Percentiles rank a stretch among this genome's conserved stretches.
Conservation (phyloP, 164 flowering plant species). For the Kalanchoe fedtschenkoi region DNA sequence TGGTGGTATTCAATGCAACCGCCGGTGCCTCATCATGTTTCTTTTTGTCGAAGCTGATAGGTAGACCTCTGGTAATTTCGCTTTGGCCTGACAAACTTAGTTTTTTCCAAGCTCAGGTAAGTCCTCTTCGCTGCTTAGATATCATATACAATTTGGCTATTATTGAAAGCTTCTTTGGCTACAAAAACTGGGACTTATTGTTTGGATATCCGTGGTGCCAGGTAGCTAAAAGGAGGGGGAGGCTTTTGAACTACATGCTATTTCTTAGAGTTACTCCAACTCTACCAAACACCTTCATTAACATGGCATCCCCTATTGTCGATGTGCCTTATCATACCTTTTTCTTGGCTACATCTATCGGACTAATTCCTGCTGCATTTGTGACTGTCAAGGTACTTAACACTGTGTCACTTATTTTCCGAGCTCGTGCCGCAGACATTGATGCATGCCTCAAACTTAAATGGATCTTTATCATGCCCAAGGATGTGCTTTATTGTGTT, state of each 20-base stretch:
- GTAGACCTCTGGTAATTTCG: slow-evolving; percentile 60
- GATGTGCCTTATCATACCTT: slow-evolving; percentile 86
- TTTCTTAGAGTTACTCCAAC: slow-evolving; percentile 91
- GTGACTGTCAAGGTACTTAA: slow-evolving; percentile 76
- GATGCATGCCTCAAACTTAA: too few species aligned
- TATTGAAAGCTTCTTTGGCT: too few species aligned
- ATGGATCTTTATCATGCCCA: too few species aligned
- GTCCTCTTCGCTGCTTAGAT: background rate
- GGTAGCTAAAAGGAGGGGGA: slow-evolving; percentile 74
- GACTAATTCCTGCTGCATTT: slow-evolving; percentile 89
- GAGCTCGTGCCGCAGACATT: too few species aligned
- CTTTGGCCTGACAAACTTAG: slow-evolving; percentile 83
- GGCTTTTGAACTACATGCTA: slow-evolving; percentile 86
- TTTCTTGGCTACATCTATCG: slow-evolving; percentile 69
- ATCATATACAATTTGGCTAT: too few species aligned
- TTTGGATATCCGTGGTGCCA: slow-evolving; percentile 15
- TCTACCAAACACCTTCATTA: slow-evolving; percentile 93
- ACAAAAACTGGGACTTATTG: background rate
- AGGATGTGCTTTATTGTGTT: background rate
- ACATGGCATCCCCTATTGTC: slow-evolving; percentile 88
- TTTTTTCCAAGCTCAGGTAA: slow-evolving; percentile 82
- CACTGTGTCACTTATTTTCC: background rate
- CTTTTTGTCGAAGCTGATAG: slow-evolving; percentile 76
- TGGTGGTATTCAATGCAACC: slow-evolving; percentile 84
- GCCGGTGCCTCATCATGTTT: slow-evolving; percentile 96